Percentiles rank a stretch among this genome's conserved stretches.
phyloP scores from a whole-genome alignment of 805 yeast genomes.

The Candida piceae region DNA sequence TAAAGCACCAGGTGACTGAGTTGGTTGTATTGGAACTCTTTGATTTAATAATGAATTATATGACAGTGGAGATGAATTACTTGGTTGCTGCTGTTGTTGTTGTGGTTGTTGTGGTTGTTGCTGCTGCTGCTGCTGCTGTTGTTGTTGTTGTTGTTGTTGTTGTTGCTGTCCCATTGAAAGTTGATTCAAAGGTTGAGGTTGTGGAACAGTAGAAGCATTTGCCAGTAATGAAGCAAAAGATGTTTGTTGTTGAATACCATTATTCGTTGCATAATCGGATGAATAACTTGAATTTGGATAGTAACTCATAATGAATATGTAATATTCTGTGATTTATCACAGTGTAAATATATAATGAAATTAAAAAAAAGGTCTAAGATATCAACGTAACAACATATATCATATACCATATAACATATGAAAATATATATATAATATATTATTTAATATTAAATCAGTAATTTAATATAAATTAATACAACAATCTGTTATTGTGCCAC shows the following conservation, averaged over 20 bases:
- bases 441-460: too few relatives aligned
- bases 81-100: not conserved
- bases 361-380: not conserved
- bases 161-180: too few relatives aligned
- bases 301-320: too few relatives aligned
- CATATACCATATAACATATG: too few relatives aligned
- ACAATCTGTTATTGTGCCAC: too few relatives aligned
- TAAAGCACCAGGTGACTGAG: constrained; percentile 15
- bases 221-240: constrained; percentile 12
- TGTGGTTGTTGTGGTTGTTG: constrained; percentile 1
- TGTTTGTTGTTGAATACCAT: constrained; percentile 2
- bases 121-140: too few relatives aligned
- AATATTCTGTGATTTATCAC: too few relatives aligned
- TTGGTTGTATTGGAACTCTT: too few relatives aligned
- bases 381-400: not conserved
- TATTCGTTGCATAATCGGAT: not conserved
- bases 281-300: not conserved
- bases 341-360: too few relatives aligned
- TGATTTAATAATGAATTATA: constrained; percentile 11
- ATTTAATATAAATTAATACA: too few relatives aligned
- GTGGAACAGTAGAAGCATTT: constrained; percentile 10
- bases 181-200: constrained; percentile 4
- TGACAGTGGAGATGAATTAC: constrained; percentile 9
- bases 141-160: not conserved
- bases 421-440: too few relatives aligned